Conservation (phyloP, 176 grass and related monocot genomes). For the Paspalum vaginatum region DNA sequence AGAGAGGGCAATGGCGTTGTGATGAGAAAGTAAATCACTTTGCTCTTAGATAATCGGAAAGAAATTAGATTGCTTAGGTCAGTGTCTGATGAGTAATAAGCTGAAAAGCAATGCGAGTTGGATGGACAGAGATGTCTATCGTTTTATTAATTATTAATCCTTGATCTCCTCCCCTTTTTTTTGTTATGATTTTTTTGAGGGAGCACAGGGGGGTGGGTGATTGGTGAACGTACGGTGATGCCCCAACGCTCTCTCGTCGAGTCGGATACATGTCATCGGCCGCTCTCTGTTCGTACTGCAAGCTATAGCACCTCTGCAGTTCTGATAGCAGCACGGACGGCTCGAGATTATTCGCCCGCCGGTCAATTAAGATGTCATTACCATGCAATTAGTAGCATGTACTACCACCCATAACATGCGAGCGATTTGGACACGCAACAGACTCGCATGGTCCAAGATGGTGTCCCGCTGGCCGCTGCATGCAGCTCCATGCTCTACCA, state of each 20-base stretch:
- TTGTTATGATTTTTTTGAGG: background rate
- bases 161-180: background rate
- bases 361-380: background rate
- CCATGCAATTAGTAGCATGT: constrained; percentile 3
- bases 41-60: too few species aligned
- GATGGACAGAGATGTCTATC: too few species aligned
- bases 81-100: background rate
- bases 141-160: too few species aligned
- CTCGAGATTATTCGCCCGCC: background rate
- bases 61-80: background rate
- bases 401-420: background rate
- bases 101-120: background rate
- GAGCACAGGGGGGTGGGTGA: background rate
- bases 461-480: background rate
- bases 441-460: background rate
- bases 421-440: constrained; percentile 11
- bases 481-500: background rate
- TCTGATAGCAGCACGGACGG: background rate
- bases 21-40: background rate
- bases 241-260: background rate
- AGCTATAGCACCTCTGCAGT: background rate
- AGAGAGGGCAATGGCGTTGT: background rate
- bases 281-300: background rate
- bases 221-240: background rate
- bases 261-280: too few species aligned